A percentile compares a stretch with the other conserved stretches of the same genome.
These are phyloP conservation scores for Metschnikowia gruessii DNA, from an alignment of 805 yeast genomes.

Conservation along the genomic window DNA sequence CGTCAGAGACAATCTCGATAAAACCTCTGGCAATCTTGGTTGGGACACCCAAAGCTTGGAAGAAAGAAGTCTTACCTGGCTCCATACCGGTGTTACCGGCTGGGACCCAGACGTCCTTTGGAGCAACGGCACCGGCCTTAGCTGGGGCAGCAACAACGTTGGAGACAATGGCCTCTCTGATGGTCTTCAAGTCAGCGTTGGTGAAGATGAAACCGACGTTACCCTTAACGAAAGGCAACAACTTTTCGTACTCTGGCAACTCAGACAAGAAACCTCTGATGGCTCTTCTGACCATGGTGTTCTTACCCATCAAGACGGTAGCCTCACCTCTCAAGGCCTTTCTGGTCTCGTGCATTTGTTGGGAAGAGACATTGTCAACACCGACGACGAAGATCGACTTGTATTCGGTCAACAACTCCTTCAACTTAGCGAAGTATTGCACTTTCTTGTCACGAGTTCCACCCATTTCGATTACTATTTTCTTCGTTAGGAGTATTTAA, in stretches of 20 bases:
- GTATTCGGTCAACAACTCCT: constrained; percentile 94
- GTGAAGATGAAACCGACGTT: constrained; percentile 99
- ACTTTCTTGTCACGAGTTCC: constrained; percentile 97
- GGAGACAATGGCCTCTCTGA: constrained; percentile 82
- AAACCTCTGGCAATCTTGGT: constrained; percentile 99
- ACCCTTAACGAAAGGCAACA: constrained; percentile 94
- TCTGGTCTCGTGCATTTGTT: constrained; percentile 99
- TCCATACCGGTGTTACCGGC: constrained; percentile 99
- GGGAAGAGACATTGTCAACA: constrained; percentile 99
- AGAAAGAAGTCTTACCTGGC: constrained; percentile 99
- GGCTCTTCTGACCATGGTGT: constrained; percentile 99
- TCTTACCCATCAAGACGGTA: constrained; percentile 98
- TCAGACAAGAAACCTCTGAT: constrained; percentile 92
- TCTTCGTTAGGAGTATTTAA: constrained; percentile 87
- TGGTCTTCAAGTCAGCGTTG: constrained; percentile 85
- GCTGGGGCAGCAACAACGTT: constrained; percentile 99
- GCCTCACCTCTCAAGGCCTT: constrained; percentile 93
- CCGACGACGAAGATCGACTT: constrained; percentile 98
- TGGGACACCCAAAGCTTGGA: constrained; percentile 99
- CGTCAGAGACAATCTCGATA: constrained; percentile 97
- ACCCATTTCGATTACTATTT: constrained; percentile 93
- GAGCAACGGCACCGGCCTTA: constrained; percentile 99
- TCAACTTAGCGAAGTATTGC: constrained; percentile 93
- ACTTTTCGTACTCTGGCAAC: constrained; percentile 93
- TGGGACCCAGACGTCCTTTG: constrained; percentile 95